These are phyloP conservation scores for Calocybe indica DNA, from an alignment of 768 basidiomycete species.

Conservation along the genomic window DNA sequence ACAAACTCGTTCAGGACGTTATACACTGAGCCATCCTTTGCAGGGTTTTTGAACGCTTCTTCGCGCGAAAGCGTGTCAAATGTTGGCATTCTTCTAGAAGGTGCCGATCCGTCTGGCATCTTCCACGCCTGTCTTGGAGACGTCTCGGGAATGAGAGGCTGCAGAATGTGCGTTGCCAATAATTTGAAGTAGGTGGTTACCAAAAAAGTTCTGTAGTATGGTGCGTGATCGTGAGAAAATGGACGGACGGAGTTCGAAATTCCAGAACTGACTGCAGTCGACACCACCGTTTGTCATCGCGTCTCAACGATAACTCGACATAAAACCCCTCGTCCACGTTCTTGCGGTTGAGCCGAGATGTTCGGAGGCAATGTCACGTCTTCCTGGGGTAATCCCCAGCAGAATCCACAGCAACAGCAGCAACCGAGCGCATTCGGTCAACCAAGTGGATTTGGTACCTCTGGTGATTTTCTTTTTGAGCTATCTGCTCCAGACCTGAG, in stretches of 20 bases:
- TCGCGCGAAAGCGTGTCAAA: constrained; percentile 85
- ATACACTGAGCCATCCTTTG: constrained; percentile 60
- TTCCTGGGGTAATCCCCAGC: constrained; percentile 64
- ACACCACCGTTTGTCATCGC: constrained; percentile 7
- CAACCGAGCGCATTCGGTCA: constrained; percentile 65
- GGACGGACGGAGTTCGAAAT: constrained; percentile 28
- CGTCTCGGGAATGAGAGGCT: no score
- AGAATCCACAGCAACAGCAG: constrained; percentile 53
- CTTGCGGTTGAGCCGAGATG: constrained; percentile 35
- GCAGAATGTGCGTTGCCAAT: no score
- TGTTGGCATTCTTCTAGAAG: constrained; percentile 38
- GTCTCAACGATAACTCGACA: constrained; percentile 6
- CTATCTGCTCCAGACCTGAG: constrained; percentile 13
- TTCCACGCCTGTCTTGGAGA: constrained; percentile 1
- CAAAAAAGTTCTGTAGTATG: background rate
- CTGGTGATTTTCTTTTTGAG: constrained; percentile 30
- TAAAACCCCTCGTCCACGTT: constrained; percentile 3
- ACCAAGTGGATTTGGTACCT: constrained; percentile 56
- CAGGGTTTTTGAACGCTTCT: constrained; percentile 69
- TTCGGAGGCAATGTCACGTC: constrained; percentile 55
- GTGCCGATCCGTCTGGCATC: constrained; percentile 49
- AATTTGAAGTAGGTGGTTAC: background rate
- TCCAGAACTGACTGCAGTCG: constrained; percentile 15
- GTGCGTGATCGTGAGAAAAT: constrained; percentile 13
- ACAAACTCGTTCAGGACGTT: constrained; percentile 90